Percentiles rank a stretch among this genome's conserved stretches.
Evolutionary conservation across 2,329 filamentous ascomycete species (phyloP).

Genomic region (Colletotrichum paranaense): DNA sequence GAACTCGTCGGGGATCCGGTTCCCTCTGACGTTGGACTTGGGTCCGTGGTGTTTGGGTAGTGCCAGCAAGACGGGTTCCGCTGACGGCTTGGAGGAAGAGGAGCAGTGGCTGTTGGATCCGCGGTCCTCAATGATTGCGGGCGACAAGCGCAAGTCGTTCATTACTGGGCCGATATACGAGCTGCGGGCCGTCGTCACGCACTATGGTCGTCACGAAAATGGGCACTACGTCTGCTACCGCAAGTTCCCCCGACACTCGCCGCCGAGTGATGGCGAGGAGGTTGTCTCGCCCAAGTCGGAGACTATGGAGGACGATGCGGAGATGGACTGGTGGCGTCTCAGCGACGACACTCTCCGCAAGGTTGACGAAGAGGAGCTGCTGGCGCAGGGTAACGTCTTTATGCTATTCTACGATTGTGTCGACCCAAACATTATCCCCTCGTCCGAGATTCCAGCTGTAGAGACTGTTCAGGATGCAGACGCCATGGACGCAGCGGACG

Average conservation of each 20-base stretch:
- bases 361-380: conserved; percentile 78
- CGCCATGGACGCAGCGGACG: conserved; percentile 14
- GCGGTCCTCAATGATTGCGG: conserved; percentile 78
- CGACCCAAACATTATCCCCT: conserved; percentile 62
- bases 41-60: conserved; percentile 87
- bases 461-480: neutral
- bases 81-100: conserved; percentile 39
- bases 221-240: conserved; percentile 96
- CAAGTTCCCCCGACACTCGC: conserved; percentile 64
- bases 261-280: conserved; percentile 36
- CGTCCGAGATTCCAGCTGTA: conserved; percentile 40
- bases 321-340: conserved; percentile 84
- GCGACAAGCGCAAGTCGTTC: conserved; percentile 59
- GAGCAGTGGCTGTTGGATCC: conserved; percentile 81
- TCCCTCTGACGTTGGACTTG: conserved; percentile 80
- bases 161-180: conserved; percentile 75
- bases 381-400: conserved; percentile 85
- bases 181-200: conserved; percentile 85
- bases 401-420: conserved; percentile 96
- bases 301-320: conserved; percentile 26
- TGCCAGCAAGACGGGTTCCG: conserved; percentile 41
- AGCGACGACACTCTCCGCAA: conserved; percentile 88
- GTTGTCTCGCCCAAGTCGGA: conserved; percentile 34
- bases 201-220: conserved; percentile 91
- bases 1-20: conserved; percentile 83